These are phyloP conservation scores for Saccharomycopsis phalli DNA, from an alignment of 1,139 yeast species.

Conservation along the genomic window DNA sequence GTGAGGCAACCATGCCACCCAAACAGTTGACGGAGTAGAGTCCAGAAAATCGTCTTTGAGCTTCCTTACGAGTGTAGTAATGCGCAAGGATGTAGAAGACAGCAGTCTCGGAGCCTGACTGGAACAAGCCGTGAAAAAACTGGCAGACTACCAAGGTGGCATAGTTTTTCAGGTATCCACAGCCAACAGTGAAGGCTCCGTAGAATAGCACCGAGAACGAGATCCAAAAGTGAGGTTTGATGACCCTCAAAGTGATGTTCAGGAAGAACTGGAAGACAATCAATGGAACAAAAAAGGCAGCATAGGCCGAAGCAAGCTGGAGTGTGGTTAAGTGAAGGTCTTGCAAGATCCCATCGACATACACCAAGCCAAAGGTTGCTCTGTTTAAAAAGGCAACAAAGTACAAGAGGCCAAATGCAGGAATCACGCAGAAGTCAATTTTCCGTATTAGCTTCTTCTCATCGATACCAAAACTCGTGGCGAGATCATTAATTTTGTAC, in stretches of 20 bases:
- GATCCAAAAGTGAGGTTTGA: constrained; percentile 46
- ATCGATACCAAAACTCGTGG: constrained; percentile 26
- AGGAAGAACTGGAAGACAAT: constrained; percentile 58
- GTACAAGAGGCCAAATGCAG: constrained; percentile 16
- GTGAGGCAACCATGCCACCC: constrained; percentile 9
- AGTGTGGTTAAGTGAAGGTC: constrained; percentile 15
- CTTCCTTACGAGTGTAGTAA: constrained; percentile 11
- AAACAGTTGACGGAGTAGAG: constrained; percentile 12
- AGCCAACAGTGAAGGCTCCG: constrained; percentile 57
- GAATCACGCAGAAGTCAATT: constrained; percentile 13
- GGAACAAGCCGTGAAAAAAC: constrained; percentile 16
- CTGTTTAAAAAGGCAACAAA: constrained; percentile 15
- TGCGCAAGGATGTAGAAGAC: constrained; percentile 40
- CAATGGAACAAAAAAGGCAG: constrained; percentile 67
- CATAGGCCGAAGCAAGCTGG: constrained; percentile 27
- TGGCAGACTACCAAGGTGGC: constrained; percentile 10
- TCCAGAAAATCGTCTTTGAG: constrained; percentile 11
- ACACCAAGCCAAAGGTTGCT: constrained; percentile 13
- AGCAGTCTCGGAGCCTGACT: constrained; percentile 16
- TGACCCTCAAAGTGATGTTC: constrained; percentile 48
- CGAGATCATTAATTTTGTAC: constrained; percentile 30
- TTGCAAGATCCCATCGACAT: constrained; percentile 9
- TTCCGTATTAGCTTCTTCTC: constrained; percentile 11
- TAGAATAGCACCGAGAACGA: constrained; percentile 23
- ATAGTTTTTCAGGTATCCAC: constrained; percentile 43